Conservation (phyloP, 2,329 filamentous ascomycete species). For the Incumbomyces delicatus region DNA sequence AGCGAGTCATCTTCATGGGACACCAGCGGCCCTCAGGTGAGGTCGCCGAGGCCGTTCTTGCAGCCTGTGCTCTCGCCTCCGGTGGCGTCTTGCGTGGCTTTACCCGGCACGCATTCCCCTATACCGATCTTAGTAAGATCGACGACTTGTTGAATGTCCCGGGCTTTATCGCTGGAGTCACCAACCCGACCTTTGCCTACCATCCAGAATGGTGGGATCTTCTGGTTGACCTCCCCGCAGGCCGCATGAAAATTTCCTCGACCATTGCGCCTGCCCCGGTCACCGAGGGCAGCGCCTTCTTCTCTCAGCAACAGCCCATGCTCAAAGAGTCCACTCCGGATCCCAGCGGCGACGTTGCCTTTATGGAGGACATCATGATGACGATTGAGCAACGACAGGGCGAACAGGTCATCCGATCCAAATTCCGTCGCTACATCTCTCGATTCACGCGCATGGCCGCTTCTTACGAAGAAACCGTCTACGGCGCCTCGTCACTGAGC, state of each 20-base stretch:
- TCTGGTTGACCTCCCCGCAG: slow-evolving; percentile 82
- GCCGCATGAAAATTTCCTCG: slow-evolving; percentile 87
- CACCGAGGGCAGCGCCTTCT: slow-evolving; percentile 78
- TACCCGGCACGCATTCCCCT: slow-evolving; percentile 91
- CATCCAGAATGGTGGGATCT: slow-evolving; percentile 98
- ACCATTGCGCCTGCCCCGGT: slow-evolving; percentile 70
- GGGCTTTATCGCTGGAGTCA: slow-evolving; percentile 95
- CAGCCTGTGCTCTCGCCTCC: slow-evolving; percentile 87
- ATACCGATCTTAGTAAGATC: slow-evolving; percentile 95
- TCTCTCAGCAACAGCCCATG: slow-evolving; percentile 60
- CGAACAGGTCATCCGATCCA: slow-evolving; percentile 79
- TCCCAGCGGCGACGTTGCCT: slow-evolving; percentile 74
- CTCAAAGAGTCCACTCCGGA: slow-evolving; percentile 39
- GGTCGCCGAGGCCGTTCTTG: slow-evolving; percentile 93
- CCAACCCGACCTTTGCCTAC: slow-evolving; percentile 89
- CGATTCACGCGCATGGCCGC: slow-evolving; percentile 89
- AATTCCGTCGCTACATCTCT: slow-evolving; percentile 89
- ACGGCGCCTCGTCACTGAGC: slow-evolving; percentile 81
- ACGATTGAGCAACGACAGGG: slow-evolving; percentile 80
- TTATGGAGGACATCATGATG: slow-evolving; percentile 76
- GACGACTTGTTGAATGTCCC: slow-evolving; percentile 93
- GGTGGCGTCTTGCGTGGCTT: slow-evolving; percentile 89
- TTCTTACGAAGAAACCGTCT: slow-evolving; percentile 91
- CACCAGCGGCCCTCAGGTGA: slow-evolving; percentile 92
- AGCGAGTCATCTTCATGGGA: slow-evolving; percentile 89